Evolutionary conservation across 2,329 filamentous ascomycete species (phyloP).

Genomic region (Claviceps pazoutovae): DNA sequence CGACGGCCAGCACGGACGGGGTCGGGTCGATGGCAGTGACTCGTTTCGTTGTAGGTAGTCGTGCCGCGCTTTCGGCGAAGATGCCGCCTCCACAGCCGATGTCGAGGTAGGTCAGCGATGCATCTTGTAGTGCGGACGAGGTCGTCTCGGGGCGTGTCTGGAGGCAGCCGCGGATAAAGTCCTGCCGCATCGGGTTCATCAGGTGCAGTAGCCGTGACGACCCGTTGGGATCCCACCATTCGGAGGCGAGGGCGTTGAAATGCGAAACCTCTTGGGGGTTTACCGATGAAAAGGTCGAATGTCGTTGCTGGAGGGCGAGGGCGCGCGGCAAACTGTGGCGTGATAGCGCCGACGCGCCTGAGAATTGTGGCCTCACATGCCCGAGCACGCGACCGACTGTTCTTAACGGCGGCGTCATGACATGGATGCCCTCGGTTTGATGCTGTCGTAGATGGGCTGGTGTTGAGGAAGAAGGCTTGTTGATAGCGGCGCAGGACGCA

Average conservation of each 20-base stretch:
- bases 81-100: conserved; percentile 94
- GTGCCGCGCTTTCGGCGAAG: conserved; percentile 77
- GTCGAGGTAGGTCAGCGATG: conserved; percentile 59
- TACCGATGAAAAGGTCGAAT: conserved; percentile 49
- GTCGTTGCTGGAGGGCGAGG: conserved; percentile 5
- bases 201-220: conserved; percentile 85
- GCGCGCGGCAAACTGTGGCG: not conserved
- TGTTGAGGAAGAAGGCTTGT: not conserved
- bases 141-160: conserved; percentile 31
- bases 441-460: not conserved
- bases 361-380: not conserved
- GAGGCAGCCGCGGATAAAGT: conserved; percentile 70
- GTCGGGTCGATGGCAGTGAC: conserved; percentile 73
- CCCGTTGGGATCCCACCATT: conserved; percentile 95
- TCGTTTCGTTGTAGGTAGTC: conserved; percentile 44
- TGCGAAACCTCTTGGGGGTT: conserved; percentile 83
- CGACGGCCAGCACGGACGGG: conserved; percentile 58
- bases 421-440: not conserved
- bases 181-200: conserved; percentile 94
- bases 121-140: conserved; percentile 11
- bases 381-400: conserved; percentile 1
- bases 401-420: conserved; percentile 1
- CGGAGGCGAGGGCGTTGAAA: conserved; percentile 83
- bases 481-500: not conserved
- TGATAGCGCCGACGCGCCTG: not conserved